Evolutionary conservation across 192 early-diverging fungal species (phyloP), one percentile per base, ranked within the genome.

Genomic region (Rhizophagus prolifer): DNA sequence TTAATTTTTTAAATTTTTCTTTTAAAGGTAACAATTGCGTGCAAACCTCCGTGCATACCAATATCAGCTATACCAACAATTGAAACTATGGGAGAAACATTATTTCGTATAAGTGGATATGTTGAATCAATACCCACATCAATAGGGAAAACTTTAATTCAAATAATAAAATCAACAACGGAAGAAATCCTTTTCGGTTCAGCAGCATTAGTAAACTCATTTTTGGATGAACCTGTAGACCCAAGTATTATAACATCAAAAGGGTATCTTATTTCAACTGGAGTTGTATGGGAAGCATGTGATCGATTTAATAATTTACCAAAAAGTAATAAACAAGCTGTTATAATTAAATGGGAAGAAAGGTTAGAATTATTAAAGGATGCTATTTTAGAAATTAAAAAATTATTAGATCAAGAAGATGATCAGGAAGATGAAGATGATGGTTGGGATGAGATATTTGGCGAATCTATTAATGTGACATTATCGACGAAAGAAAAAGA

Each of bases 221-320:
- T 83, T 67, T 63, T 83, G 72, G 82, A 81, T 19, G n/a, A 31
- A n/a, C 78, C 78, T 25, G 70, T 72, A 8, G 78, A 79, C 50
- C 50, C 19, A 73, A 72, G 31, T 25, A 26, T 50, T 72, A 83
- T 46, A 78, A 50, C 7, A 41, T 26, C 26, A 50, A 21, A 62
- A 19, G 72, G 38, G 13, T 83, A 85, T 58, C 58, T 85, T 63
- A 46, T 81, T 46, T 80, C 80, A 34, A 81, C 81, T 13, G 84
- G 84, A 25, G 76, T 81, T 67, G 70, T 85, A 2, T 85, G 84
- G 84, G 79, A 83, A 66, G 84, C 81, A 7, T 85, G 81, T 47
- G 36, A 81, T 47, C 72, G 72, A 65, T 83, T 85, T 79, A 75
- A 82, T n/a, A 66, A 79, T 25, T 75, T 79, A n/a, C 82, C 82